phyloP scores from a whole-genome alignment of 225 moss, liverwort and hornwort genomes.

The Physcomitrellopsis africana region DNA sequence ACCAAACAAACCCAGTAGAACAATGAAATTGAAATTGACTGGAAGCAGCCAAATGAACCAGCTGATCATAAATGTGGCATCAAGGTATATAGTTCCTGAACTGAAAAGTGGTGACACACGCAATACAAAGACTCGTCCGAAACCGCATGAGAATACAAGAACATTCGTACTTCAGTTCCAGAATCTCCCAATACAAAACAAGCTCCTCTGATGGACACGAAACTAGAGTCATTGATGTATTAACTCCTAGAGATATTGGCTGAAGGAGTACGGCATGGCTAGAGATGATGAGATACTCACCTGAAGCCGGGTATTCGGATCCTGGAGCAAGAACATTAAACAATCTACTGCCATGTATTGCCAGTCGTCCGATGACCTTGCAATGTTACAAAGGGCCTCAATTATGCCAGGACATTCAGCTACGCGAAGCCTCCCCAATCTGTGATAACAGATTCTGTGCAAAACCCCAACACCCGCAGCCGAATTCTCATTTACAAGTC shows the following conservation, averaged over 20 bases:
- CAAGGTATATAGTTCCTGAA: too few species aligned
- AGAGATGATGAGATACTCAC: conserved; percentile 38
- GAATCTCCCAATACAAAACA: too few species aligned
- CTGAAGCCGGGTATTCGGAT: conserved; percentile 85
- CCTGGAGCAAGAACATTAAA: conserved; percentile 94
- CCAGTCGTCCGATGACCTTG: conserved; percentile 99
- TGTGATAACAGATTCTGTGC: conserved; percentile 95
- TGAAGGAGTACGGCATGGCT: too few species aligned
- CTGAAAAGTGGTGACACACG: too few species aligned
- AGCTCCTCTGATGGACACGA: not conserved
- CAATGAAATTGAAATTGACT: too few species aligned
- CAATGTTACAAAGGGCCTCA: conserved; percentile 88
- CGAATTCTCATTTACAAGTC: conserved; percentile 96
- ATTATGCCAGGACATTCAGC: conserved; percentile 83
- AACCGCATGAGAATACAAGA: too few species aligned
- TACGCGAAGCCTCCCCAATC: conserved; percentile 76
- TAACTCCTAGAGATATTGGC: too few species aligned
- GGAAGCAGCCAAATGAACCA: too few species aligned
- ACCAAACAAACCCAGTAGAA: conserved; percentile 8
- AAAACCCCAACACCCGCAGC: conserved; percentile 94
- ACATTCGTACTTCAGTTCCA: too few species aligned
- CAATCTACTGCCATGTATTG: conserved; percentile 99
- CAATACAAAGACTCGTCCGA: too few species aligned
- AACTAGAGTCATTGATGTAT: too few species aligned
- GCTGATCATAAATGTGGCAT: too few species aligned